Conservation (phyloP, 202 grass and related monocot genomes). For the Digitaria exilis region DNA sequence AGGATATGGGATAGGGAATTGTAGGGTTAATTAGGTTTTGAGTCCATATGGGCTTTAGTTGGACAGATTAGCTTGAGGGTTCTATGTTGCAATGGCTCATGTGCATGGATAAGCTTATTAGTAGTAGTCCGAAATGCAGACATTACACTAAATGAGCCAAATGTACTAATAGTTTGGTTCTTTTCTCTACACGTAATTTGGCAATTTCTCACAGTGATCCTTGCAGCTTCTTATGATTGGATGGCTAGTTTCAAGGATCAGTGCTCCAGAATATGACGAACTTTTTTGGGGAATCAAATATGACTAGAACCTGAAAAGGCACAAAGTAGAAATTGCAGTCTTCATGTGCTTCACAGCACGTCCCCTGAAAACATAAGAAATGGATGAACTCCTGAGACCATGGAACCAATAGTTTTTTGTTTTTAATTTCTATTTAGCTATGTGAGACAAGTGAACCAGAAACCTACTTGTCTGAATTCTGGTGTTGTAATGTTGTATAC, state of each 20-base stretch:
- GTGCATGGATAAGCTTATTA: not conserved
- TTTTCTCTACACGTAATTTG: not conserved
- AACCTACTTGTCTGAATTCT: not conserved
- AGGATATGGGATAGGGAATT: not conserved
- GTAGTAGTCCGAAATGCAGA: not conserved
- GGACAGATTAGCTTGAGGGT: not conserved
- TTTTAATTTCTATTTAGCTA: no score
- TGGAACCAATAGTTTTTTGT: no score
- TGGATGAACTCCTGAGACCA: no score
- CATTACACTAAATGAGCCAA: not conserved
- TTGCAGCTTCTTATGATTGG: not conserved
- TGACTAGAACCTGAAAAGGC: not conserved
- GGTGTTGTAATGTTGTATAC: constrained; percentile 17
- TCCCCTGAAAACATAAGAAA: no score
- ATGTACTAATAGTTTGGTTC: not conserved
- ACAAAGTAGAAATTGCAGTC: not conserved
- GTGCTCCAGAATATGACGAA: constrained; percentile 22
- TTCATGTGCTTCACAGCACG: no score
- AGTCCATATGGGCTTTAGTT: not conserved
- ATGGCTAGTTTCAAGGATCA: not conserved
- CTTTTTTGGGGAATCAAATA: no score
- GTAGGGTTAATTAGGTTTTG: not conserved
- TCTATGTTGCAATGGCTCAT: not conserved
- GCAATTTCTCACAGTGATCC: no score
- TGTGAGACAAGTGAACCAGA: not conserved